These are phyloP conservation scores for Pyrenophora tritici-repentis DNA, from an alignment of 2,329 filamentous ascomycete species.

Conservation along the genomic window DNA sequence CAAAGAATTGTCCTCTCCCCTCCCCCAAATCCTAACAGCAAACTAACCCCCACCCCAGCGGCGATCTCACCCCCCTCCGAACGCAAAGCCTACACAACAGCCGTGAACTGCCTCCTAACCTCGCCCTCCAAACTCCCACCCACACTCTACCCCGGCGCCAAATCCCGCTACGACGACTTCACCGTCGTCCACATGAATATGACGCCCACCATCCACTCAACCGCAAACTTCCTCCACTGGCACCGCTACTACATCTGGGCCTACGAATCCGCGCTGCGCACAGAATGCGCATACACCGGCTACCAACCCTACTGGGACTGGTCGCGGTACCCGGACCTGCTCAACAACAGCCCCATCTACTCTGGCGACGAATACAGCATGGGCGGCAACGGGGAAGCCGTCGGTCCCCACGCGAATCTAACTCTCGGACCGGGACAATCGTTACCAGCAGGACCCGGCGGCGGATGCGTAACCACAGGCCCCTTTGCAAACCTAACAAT, in stretches of 20 bases:
- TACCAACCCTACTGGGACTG: constrained; percentile 59
- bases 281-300: constrained; percentile 51
- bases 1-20: constrained; percentile 49
- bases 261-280: constrained; percentile 50
- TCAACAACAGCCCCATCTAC: constrained; percentile 58
- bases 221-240: constrained; percentile 47
- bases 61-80: constrained; percentile 37
- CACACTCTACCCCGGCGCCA: constrained; percentile 37
- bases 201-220: constrained; percentile 35
- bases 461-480: constrained; percentile 60
- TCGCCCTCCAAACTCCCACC: constrained; percentile 34
- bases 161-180: constrained; percentile 44
- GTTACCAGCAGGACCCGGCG: constrained; percentile 57
- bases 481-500: constrained; percentile 55
- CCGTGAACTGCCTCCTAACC: constrained; percentile 39
- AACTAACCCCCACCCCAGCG: constrained; percentile 15
- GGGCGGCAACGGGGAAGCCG: constrained; percentile 54
- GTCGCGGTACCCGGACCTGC: constrained; percentile 55
- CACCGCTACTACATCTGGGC: constrained; percentile 51
- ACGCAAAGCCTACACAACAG: constrained; percentile 40
- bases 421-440: constrained; percentile 21
- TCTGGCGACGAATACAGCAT: constrained; percentile 58
- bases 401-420: constrained; percentile 20
- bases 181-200: constrained; percentile 42
- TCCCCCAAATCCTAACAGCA: too few species aligned